These are phyloP conservation scores for Cairneyella variabilis DNA, from an alignment of 495 filamentous ascomycete genomes.

Conservation along the genomic window DNA sequence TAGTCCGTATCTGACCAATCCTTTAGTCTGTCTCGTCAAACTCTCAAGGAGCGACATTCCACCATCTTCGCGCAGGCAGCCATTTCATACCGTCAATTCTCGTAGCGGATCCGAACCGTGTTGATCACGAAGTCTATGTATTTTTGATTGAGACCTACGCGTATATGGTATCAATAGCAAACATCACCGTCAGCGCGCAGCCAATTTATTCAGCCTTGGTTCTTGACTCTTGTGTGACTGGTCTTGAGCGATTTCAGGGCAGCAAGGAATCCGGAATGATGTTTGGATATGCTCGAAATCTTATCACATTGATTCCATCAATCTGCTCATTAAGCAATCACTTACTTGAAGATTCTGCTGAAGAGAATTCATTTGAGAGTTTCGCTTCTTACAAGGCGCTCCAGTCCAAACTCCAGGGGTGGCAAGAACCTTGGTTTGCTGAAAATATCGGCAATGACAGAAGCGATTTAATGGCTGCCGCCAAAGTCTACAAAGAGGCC, in stretches of 20 bases:
- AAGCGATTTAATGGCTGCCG: not conserved
- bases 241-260: not conserved
- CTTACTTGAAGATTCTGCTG: not conserved
- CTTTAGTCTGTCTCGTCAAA: not conserved
- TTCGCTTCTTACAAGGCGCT: not conserved
- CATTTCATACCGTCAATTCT: not conserved
- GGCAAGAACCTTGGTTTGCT: not conserved
- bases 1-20: not conserved
- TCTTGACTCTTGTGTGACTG: not conserved
- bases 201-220: not conserved
- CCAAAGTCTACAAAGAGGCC: slow-evolving; percentile 1
- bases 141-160: not conserved
- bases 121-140: not conserved
- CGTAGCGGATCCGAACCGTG: not conserved
- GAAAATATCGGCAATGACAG: not conserved
- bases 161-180: not conserved
- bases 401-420: not conserved
- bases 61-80: not conserved
- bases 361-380: not conserved
- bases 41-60: not conserved
- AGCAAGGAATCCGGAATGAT: not conserved
- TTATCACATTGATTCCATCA: not conserved
- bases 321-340: not conserved
- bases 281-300: not conserved
- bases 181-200: not conserved